phyloP scores from a whole-genome alignment of 2,329 filamentous ascomycete genomes.

The Hyphodiscus sp. region DNA sequence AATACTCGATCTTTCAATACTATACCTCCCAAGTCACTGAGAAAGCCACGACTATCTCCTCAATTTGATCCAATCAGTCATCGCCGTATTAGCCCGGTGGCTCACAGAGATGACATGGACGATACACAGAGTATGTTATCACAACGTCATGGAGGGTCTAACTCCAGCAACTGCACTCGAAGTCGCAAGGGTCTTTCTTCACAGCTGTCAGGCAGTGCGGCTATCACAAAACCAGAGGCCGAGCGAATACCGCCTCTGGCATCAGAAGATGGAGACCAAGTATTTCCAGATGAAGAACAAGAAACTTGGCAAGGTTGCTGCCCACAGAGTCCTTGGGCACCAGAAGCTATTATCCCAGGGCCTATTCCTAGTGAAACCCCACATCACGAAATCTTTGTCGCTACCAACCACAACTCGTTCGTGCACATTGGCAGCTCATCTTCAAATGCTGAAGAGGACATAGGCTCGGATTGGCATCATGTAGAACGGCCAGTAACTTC shows the following conservation, averaged over 20 bases:
- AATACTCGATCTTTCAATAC: constrained; percentile 3
- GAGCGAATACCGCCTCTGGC: not conserved
- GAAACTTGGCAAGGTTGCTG: not conserved
- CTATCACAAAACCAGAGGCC: not conserved
- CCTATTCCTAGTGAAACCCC: not conserved
- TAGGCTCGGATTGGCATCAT: constrained; percentile 11
- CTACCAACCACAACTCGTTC: not conserved
- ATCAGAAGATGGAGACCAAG: not conserved
- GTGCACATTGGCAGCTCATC: not conserved
- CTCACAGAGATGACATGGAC: not conserved
- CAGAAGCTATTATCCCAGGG: not conserved
- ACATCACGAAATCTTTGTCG: not conserved
- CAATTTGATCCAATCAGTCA: not conserved
- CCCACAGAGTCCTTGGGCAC: constrained; percentile 9
- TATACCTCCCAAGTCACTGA: not conserved
- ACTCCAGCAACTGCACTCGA: not conserved
- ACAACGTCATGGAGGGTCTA: not conserved
- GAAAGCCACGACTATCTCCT: not conserved
- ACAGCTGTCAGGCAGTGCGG: not conserved
- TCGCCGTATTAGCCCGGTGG: not conserved
- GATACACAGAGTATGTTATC: not conserved
- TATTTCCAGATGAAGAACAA: not conserved
- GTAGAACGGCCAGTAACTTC: constrained; percentile 13
- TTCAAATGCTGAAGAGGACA: not conserved
- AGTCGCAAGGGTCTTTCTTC: not conserved